Evolutionary conservation across 257 asterid genomes (phyloP).

Genomic region (Ballota nigra): DNA sequence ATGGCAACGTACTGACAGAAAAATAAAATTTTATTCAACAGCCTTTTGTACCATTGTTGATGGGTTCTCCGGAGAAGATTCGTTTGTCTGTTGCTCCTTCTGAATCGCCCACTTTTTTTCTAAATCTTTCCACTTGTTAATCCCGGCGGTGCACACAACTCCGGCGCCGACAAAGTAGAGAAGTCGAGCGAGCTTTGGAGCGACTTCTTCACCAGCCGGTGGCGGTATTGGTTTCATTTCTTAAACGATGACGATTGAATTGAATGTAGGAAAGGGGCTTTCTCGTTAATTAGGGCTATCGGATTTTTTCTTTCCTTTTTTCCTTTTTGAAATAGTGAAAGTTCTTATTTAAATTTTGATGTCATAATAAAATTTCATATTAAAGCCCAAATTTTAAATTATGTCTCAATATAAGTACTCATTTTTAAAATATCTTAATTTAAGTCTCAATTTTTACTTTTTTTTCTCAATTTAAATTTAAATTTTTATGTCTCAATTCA

Average conservation of each 20-base stretch:
- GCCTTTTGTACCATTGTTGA: constrained; percentile 38
- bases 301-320: too few relatives aligned
- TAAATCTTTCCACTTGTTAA: constrained; percentile 58
- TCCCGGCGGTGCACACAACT: constrained; percentile 51
- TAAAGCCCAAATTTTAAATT: too few relatives aligned
- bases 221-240: constrained; percentile 21
- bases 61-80: constrained; percentile 29
- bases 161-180: constrained; percentile 65
- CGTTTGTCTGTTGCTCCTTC: constrained; percentile 40
- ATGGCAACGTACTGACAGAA: neutral
- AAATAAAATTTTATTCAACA: neutral
- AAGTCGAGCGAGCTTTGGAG: constrained; percentile 47
- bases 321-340: too few relatives aligned
- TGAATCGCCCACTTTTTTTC: constrained; percentile 34
- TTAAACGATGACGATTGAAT: neutral
- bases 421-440: too few relatives aligned
- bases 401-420: too few relatives aligned
- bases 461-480: too few relatives aligned
- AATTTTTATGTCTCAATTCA: too few relatives aligned
- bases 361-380: too few relatives aligned
- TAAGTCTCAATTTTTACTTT: too few relatives aligned
- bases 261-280: neutral
- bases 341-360: too few relatives aligned
- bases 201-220: constrained; percentile 52
- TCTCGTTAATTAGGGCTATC: neutral